Evolutionary conservation across 2,329 filamentous ascomycete genomes (phyloP), one percentile per base, ranked within the genome.

Genomic region (Pseudogymnoascus sp.): DNA sequence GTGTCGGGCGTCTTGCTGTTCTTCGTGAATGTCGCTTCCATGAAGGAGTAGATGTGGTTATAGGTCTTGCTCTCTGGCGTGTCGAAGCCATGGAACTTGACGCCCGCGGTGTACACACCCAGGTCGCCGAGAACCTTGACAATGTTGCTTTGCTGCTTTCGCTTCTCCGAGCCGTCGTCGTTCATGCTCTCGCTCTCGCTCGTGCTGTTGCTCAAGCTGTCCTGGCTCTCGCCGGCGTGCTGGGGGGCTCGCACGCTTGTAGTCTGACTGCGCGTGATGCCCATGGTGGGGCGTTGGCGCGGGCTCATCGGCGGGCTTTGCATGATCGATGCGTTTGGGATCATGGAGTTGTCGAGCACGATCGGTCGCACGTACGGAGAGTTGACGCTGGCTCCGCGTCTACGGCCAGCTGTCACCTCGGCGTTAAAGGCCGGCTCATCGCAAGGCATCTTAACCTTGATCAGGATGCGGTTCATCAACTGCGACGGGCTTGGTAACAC

Each of bases 41-140:
- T 91, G 76, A 97, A 92, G 0, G 94, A 97, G 75, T 94, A 92
- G 69, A 97, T 90, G 77, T 99, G 94, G 75, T 97, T 97, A 78
- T 86, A 94, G 44, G 85, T 85, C 77, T 91, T 91, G 69, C 91
- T 92, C 65, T 93, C 90, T 0, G 86, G 79, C 11, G 84, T 83
- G 63, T 87, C 85, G 72, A 96, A 96, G 44, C 90, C 89, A 35
- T 84, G 83, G 74, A 94, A 96, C 73, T 95, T 96, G 74, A 96
- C 78, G 0, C 85, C 85, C 6, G 81, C 81, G 70, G 84, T 86
- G 71, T 88, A 88, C 1, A 97, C 90, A 28, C 92, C 94, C 8
- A 99, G 83, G 38, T 90, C 88, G 14, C 92, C 93, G 4, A 99
- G 83, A 18, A 87, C 83, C 65, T 88, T 88, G 67, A 89, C 86